phyloP scores from a whole-genome alignment of 2,329 filamentous ascomycete species.

The Nothophaeocryptopus gaeumannii region DNA sequence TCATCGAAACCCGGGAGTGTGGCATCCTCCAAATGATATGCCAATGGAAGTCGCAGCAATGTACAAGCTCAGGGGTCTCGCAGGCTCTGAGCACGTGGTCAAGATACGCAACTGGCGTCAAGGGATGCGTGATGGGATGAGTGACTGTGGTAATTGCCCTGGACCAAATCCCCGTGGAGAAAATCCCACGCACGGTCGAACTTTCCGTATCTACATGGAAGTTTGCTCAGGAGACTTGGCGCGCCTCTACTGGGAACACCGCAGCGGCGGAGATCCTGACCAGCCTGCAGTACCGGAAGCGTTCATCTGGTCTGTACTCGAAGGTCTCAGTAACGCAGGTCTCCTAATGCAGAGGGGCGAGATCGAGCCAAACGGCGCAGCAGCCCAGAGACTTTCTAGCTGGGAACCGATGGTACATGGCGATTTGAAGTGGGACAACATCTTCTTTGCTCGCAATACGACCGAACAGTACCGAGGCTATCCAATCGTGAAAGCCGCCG shows the following conservation, averaged over 20 bases:
- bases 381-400: not conserved
- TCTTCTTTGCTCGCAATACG: slow-evolving; percentile 1
- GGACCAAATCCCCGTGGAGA: no score
- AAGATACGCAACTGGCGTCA: slow-evolving; percentile 2
- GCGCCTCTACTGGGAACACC: no score
- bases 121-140: no score
- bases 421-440: slow-evolving; percentile 7
- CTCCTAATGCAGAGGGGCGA: not conserved
- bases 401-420: slow-evolving; percentile 9
- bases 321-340: not conserved
- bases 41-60: not conserved
- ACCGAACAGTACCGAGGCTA: slow-evolving; percentile 4
- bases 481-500: slow-evolving; percentile 6
- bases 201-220: slow-evolving; percentile 1
- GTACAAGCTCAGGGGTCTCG: not conserved
- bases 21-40: not conserved
- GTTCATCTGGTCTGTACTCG: slow-evolving; percentile 1
- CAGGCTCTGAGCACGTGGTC: not conserved
- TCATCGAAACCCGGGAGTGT: not conserved
- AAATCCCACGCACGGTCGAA: no score
- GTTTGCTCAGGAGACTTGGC: not conserved
- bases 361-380: not conserved
- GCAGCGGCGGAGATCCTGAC: no score
- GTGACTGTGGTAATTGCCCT: no score
- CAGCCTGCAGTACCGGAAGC: no score